phyloP scores from a whole-genome alignment of 768 basidiomycete genomes.

The Suillus weaverae region DNA sequence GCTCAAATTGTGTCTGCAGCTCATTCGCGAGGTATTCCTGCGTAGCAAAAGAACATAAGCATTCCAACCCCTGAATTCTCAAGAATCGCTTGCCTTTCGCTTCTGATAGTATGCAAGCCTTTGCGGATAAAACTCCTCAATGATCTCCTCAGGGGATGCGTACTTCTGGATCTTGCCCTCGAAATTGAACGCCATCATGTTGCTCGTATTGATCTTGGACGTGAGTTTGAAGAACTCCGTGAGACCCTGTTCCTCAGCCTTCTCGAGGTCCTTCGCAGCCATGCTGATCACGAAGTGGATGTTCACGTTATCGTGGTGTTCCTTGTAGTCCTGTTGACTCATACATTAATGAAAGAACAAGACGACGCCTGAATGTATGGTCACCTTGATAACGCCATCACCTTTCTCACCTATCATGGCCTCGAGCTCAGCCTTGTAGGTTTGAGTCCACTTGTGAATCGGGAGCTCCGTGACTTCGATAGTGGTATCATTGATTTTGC shows the following conservation, averaged over 20 bases:
- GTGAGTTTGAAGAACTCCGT: constrained; percentile 90
- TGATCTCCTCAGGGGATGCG: constrained; percentile 81
- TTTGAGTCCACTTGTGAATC: constrained; percentile 92
- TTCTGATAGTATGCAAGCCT: constrained; percentile 92
- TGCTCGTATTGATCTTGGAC: constrained; percentile 80
- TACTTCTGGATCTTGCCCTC: constrained; percentile 97
- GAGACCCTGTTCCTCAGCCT: constrained; percentile 88
- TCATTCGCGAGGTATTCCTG: constrained; percentile 86
- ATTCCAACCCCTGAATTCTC: neutral
- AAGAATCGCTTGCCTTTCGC: constrained; percentile 67
- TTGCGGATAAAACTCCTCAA: constrained; percentile 90
- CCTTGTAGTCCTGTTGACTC: constrained; percentile 83
- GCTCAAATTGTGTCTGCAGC: constrained; percentile 78
- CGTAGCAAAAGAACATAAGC: neutral
- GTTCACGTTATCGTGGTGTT: constrained; percentile 90
- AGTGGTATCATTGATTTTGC: constrained; percentile 82
- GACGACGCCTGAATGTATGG: constrained; percentile 7
- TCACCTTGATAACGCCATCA: constrained; percentile 77
- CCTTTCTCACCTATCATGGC: constrained; percentile 85
- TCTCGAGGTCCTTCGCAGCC: constrained; percentile 75
- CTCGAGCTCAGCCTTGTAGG: constrained; percentile 91
- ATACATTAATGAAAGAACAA: neutral
- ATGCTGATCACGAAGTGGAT: constrained; percentile 88
- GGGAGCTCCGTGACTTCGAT: constrained; percentile 95
- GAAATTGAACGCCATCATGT: constrained; percentile 99